Percentiles rank a stretch among this genome's conserved stretches.
Conservation (phyloP, 441 rosid genomes). For the Melastoma candidum region DNA sequence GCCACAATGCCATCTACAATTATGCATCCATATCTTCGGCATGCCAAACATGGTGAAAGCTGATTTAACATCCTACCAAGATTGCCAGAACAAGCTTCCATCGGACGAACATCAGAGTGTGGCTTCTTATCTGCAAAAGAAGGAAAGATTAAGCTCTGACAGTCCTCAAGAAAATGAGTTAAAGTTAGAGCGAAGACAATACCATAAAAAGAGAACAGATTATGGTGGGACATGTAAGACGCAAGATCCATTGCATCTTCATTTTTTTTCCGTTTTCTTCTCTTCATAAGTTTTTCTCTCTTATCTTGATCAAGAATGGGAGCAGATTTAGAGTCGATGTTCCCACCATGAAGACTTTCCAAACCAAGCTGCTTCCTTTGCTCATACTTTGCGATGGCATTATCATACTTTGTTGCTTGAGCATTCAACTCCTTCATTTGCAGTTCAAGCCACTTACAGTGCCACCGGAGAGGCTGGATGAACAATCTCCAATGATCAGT, state of each 20-base stretch:
- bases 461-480: conserved; percentile 69
- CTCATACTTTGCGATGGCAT: conserved; percentile 36
- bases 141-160: conserved; percentile 3
- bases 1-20: too few species aligned
- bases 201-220: conserved; percentile 71
- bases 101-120: conserved; percentile 23
- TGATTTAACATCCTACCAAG: conserved; percentile 30
- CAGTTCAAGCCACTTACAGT: conserved; percentile 81
- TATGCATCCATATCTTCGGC: neutral
- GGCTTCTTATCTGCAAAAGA: conserved; percentile 35
- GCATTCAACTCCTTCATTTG: conserved; percentile 42
- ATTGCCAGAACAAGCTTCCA: conserved; percentile 34
- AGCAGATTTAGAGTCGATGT: conserved; percentile 28
- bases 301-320: conserved; percentile 31
- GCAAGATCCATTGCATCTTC: conserved; percentile 53
- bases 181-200: conserved; percentile 6
- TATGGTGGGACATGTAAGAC: conserved; percentile 43
- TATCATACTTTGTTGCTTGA: conserved; percentile 55
- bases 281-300: conserved; percentile 41
- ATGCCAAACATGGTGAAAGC: conserved; percentile 1
- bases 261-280: conserved; percentile 57
- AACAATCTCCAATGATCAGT: conserved; percentile 80
- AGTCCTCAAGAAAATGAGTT: neutral
- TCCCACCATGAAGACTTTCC: conserved; percentile 28
- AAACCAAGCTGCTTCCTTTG: conserved; percentile 34